Percentiles rank a stretch among this genome's conserved stretches.
Conservation (phyloP, 2,329 filamentous ascomycete species). For the Fusarium begoniae region DNA sequence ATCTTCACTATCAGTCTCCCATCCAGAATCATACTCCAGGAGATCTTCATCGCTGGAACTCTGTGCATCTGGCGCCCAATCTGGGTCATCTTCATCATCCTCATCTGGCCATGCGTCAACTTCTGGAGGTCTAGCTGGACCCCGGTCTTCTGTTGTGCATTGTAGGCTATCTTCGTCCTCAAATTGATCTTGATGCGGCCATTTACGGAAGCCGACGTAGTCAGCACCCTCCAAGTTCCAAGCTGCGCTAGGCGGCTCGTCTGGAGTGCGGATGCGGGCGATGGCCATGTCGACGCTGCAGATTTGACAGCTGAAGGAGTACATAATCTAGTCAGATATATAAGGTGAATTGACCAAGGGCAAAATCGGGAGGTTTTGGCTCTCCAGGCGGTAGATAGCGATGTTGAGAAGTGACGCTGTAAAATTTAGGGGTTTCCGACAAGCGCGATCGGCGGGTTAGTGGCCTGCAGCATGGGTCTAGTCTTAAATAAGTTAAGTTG, state of each 20-base stretch:
- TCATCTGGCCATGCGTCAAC: neutral
- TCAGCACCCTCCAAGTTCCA: neutral
- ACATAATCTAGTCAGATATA: accelerated
- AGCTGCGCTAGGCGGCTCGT: neutral
- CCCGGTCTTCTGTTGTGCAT: neutral
- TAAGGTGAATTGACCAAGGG: no score
- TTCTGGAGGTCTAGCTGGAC: neutral
- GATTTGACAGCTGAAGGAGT: neutral
- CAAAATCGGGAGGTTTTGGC: no score
- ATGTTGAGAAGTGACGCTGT: neutral
- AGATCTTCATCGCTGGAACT: neutral
- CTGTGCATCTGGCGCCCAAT: neutral
- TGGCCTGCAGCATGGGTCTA: neutral
- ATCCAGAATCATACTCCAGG: neutral
- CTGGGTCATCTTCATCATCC: neutral
- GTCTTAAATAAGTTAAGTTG: neutral
- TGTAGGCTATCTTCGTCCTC: neutral
- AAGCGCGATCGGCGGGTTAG: neutral
- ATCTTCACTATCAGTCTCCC: neutral
- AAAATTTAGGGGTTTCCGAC: neutral
- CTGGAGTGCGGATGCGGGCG: neutral
- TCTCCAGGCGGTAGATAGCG: no score
- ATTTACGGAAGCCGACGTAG: neutral
- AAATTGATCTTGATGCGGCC: neutral
- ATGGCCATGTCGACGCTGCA: conserved; percentile 2